Conservation (phyloP, 208 protist genomes). For the Trichomonas gallinae region DNA sequence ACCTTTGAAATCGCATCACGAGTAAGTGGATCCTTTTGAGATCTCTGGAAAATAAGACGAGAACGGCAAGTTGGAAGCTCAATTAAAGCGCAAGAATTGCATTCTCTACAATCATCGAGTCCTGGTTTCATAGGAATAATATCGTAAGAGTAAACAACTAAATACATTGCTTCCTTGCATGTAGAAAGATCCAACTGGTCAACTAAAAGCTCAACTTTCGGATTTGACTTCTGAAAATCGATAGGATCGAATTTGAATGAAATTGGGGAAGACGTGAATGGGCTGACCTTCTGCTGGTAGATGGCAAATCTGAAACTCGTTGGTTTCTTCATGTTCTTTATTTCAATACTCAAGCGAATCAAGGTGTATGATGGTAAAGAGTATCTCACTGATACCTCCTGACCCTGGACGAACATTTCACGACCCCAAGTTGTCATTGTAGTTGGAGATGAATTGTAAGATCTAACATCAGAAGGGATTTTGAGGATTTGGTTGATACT, state of each 20-base stretch:
- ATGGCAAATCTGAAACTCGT: neutral
- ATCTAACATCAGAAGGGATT: neutral
- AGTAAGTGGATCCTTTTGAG: neutral
- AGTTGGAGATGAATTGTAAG: neutral
- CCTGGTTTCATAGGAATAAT: neutral
- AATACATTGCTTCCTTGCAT: neutral
- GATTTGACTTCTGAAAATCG: neutral
- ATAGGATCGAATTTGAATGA: neutral
- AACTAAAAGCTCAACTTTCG: neutral
- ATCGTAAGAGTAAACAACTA: neutral
- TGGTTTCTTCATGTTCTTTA: neutral
- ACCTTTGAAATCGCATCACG: neutral
- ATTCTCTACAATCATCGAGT: neutral
- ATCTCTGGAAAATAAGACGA: neutral
- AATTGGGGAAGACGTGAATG: neutral
- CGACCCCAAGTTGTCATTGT: neutral
- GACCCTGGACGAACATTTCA: neutral
- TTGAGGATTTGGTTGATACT: neutral
- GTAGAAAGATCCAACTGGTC: neutral
- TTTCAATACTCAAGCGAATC: neutral
- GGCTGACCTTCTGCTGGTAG: neutral
- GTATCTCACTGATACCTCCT: neutral
- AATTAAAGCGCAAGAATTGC: neutral
- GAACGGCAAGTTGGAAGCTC: neutral
- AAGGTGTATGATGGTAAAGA: neutral